A percentile compares a stretch with the other conserved stretches of the same genome.
Evolutionary conservation across 768 basidiomycete genomes (phyloP).

Genomic region (Suillus sp.): DNA sequence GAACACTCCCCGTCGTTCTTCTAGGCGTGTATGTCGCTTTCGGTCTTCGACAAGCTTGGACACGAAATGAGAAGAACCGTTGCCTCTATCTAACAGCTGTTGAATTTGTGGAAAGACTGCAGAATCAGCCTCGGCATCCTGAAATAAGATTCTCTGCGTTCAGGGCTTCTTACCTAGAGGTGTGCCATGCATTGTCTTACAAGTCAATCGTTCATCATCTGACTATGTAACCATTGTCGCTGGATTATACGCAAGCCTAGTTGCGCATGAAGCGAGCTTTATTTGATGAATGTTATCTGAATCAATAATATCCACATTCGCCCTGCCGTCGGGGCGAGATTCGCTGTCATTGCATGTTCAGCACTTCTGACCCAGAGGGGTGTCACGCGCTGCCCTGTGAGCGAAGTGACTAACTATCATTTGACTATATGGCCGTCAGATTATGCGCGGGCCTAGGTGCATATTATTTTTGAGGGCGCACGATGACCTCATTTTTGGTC

Average conservation of each 20-base stretch:
- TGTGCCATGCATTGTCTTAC: not conserved
- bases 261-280: not conserved
- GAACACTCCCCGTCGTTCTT: too few species aligned
- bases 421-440: not conserved
- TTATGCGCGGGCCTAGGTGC: not conserved
- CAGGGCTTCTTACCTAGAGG: not conserved
- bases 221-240: not conserved
- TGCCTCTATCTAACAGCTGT: not conserved
- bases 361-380: not conserved
- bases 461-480: not conserved
- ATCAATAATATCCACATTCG: not conserved
- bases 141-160: not conserved
- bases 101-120: not conserved
- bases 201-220: not conserved
- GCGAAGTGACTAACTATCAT: not conserved
- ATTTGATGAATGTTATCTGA: not conserved
- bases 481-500: not conserved
- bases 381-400: not conserved
- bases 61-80: too few species aligned
- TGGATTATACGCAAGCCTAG: not conserved
- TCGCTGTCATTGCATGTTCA: not conserved
- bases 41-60: too few species aligned
- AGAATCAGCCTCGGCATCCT: not conserved
- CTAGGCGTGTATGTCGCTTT: too few species aligned
- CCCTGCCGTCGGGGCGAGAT: not conserved